phyloP scores from a whole-genome alignment of 1,284 basidiomycete genomes.

The Coniferiporia sulphurascens region DNA sequence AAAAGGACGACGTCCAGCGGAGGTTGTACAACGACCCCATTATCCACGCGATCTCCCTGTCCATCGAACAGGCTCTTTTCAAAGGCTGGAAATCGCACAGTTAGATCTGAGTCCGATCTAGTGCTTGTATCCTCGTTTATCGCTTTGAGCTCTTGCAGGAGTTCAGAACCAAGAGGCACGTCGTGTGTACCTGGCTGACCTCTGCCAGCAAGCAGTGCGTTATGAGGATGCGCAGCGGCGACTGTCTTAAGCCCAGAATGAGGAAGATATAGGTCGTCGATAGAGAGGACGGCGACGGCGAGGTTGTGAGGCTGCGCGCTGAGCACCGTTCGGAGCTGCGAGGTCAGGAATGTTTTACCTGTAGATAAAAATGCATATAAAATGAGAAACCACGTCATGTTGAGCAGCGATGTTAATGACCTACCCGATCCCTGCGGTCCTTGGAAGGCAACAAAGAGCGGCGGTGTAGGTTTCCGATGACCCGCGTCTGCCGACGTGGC shows the following conservation, averaged over 20 bases:
- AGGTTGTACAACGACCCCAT: conserved; percentile 36
- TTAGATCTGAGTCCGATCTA: not conserved
- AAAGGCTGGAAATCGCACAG: conserved; percentile 72
- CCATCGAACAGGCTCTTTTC: conserved; percentile 82
- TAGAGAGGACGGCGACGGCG: conserved; percentile 63
- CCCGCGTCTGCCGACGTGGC: not conserved
- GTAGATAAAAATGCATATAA: not conserved
- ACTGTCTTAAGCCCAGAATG: conserved; percentile 54
- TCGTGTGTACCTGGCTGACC: conserved; percentile 91
- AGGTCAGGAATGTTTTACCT: conserved; percentile 74
- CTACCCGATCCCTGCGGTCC: conserved; percentile 73
- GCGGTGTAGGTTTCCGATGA: conserved; percentile 28
- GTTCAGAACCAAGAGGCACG: conserved; percentile 50
- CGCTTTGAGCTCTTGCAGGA: conserved; percentile 47
- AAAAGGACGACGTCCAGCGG: conserved; percentile 83
- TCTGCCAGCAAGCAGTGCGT: conserved; percentile 68
- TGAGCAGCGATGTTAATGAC: too few relatives aligned
- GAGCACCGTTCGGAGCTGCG: conserved; percentile 47
- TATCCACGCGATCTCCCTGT: conserved; percentile 73
- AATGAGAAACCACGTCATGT: too few relatives aligned
- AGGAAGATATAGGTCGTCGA: conserved; percentile 85
- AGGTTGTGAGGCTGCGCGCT: conserved; percentile 46
- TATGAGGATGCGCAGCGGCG: conserved; percentile 49
- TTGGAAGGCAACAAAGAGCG: conserved; percentile 77
- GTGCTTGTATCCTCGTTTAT: conserved; percentile 33